Evolutionary conservation across 352 stramenopile genomes (phyloP).

Genomic region (Globisporangium takayamanum): DNA sequence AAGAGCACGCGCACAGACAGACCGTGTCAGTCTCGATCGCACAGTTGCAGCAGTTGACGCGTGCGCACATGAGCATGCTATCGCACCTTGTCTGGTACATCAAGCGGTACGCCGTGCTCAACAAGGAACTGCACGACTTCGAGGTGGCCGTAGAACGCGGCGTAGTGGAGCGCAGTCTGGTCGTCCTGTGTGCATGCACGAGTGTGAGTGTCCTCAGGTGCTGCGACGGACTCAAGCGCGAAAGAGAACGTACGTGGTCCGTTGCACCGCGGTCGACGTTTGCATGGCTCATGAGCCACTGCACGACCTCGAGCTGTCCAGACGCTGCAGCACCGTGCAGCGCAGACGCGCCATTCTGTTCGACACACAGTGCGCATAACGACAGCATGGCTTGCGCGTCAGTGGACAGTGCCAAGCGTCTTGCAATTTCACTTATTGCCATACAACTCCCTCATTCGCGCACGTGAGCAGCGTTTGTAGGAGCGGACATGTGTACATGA

Average conservation of each 20-base stretch:
- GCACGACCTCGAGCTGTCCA: conserved; percentile 74
- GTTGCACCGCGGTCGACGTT: conserved; percentile 51
- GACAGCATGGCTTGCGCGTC: too few relatives aligned
- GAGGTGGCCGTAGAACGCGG: conserved; percentile 81
- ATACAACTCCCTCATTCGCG: too few relatives aligned
- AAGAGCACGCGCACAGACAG: background rate
- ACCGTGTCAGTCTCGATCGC: background rate
- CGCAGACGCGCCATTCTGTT: conserved; percentile 73
- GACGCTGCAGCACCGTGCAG: conserved; percentile 71
- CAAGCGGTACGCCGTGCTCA: conserved; percentile 73
- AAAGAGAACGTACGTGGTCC: conserved; percentile 44
- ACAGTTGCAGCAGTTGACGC: background rate
- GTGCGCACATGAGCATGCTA: background rate
- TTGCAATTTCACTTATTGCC: too few relatives aligned
- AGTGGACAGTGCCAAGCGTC: too few relatives aligned
- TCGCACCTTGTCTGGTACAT: conserved; percentile 67
- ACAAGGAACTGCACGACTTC: conserved; percentile 84
- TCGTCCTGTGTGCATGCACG: conserved; percentile 35
- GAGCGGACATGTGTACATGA: background rate
- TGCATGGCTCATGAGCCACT: conserved; percentile 64
- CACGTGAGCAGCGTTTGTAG: too few relatives aligned
- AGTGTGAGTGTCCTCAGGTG: too few relatives aligned
- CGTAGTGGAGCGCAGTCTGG: conserved; percentile 82
- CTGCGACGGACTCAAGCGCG: too few relatives aligned
- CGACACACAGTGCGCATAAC: background rate